These are phyloP conservation scores for Hanseniaspora pseudoguilliermondii DNA, from an alignment of 805 yeast species.

Conservation along the genomic window DNA sequence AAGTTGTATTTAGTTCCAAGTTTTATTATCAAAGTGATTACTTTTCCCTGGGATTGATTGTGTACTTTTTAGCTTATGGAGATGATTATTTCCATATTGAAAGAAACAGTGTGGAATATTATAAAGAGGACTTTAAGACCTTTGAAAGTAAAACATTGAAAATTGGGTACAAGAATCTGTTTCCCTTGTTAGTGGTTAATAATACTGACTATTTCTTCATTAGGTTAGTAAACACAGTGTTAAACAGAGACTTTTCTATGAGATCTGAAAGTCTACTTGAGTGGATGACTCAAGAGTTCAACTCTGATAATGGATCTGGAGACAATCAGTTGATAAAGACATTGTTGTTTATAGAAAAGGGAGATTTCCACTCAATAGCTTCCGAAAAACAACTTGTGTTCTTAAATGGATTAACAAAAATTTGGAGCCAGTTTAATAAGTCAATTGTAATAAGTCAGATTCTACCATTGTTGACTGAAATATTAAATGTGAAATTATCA, in stretches of 20 bases:
- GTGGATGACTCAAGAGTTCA: constrained; percentile 14
- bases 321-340: constrained; percentile 20
- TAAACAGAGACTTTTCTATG: constrained; percentile 28
- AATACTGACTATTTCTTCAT: constrained; percentile 6
- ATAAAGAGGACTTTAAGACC: constrained; percentile 41
- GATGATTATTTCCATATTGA: constrained; percentile 37
- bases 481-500: constrained; percentile 23
- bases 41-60: constrained; percentile 70
- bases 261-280: constrained; percentile 17
- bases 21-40: constrained; percentile 62
- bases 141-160: constrained; percentile 36
- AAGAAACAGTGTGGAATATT: constrained; percentile 42
- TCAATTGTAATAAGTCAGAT: constrained; percentile 22
- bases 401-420: constrained; percentile 14
- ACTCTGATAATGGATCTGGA: constrained; percentile 14
- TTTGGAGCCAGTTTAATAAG: constrained; percentile 19
- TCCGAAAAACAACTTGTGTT: constrained; percentile 12
- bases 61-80: constrained; percentile 55
- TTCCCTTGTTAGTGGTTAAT: constrained; percentile 24
- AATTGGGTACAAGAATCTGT: constrained; percentile 29
- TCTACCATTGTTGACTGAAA: constrained; percentile 24
- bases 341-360: constrained; percentile 52
- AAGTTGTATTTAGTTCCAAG: constrained; percentile 52
- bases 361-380: constrained; percentile 33
- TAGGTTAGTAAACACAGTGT: constrained; percentile 34